Percentiles rank a stretch among this genome's conserved stretches.
Conservation (phyloP, 352 stramenopile genomes). For the Phytophthora citricola region DNA sequence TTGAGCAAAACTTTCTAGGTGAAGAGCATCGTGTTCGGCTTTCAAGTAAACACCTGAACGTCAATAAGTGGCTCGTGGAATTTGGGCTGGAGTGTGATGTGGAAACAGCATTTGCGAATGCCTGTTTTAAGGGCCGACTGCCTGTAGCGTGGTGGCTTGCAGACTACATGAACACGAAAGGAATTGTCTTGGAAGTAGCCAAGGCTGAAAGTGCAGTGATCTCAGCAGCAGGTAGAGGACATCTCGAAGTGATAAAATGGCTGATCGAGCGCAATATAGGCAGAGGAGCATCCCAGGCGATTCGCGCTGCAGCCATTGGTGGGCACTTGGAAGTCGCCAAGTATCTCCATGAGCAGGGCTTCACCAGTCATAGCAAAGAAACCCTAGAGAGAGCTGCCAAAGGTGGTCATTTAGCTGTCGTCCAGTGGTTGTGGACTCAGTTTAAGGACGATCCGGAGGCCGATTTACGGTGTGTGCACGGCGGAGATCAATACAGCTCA, state of each 20-base stretch:
- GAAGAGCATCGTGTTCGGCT: background rate
- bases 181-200: background rate
- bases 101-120: background rate
- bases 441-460: background rate
- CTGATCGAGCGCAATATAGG: too few species aligned
- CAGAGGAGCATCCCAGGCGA: background rate
- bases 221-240: background rate
- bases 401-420: conserved; percentile 5
- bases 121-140: background rate
- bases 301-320: background rate
- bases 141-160: conserved; percentile 11
- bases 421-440: conserved; percentile 5
- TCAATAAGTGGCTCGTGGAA: conserved; percentile 12
- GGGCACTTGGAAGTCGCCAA: background rate
- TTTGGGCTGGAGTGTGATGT: background rate
- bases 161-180: background rate
- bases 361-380: conserved; percentile 5
- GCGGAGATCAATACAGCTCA: background rate
- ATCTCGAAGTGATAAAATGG: background rate
- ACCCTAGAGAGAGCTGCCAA: conserved; percentile 19
- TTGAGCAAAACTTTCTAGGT: conserved; percentile 3
- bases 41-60: conserved; percentile 3
- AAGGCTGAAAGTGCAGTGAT: background rate
- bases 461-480: background rate
- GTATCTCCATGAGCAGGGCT: background rate